A percentile compares a stretch with the other conserved stretches of the same genome.
Conservation (phyloP, 2,329 filamentous ascomycete genomes). For the Diaporthe nobilis region DNA sequence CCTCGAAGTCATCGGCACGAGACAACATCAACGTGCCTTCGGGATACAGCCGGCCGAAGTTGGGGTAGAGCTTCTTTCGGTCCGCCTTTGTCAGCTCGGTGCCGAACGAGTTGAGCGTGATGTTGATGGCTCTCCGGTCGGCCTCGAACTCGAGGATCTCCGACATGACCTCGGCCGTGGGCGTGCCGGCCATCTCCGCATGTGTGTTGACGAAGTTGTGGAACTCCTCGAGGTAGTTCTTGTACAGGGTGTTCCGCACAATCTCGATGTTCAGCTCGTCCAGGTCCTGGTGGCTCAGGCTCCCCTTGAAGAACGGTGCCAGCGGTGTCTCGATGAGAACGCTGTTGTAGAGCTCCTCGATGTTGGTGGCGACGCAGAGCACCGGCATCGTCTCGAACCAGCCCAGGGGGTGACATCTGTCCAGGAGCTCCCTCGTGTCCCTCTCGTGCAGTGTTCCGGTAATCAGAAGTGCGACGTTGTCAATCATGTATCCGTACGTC, state of each 20-base stretch:
- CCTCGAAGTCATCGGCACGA: slow-evolving; percentile 93
- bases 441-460: slow-evolving; percentile 97
- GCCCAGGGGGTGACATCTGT: slow-evolving; percentile 95
- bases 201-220: slow-evolving; percentile 93
- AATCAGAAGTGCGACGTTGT: slow-evolving; percentile 97
- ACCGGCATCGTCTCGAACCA: slow-evolving; percentile 99
- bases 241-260: slow-evolving; percentile 97
- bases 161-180: slow-evolving; percentile 94
- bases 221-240: slow-evolving; percentile 99
- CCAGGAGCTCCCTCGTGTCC: slow-evolving; percentile 94
- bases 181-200: slow-evolving; percentile 87
- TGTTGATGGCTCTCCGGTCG: slow-evolving; percentile 97
- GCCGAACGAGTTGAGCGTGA: slow-evolving; percentile 98
- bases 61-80: slow-evolving; percentile 95
- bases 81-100: slow-evolving; percentile 95
- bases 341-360: slow-evolving; percentile 98
- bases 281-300: slow-evolving; percentile 93
- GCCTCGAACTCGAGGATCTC: slow-evolving; percentile 98
- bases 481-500: slow-evolving; percentile 99
- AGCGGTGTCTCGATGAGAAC: slow-evolving; percentile 97
- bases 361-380: slow-evolving; percentile 96
- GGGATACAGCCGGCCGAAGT: slow-evolving; percentile 90
- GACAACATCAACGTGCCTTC: slow-evolving; percentile 97
- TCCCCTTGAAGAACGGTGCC: slow-evolving; percentile 97
- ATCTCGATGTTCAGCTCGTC: slow-evolving; percentile 99